Percentiles rank a stretch among this genome's conserved stretches.
These are phyloP conservation scores for Aegilops longissima DNA, from an alignment of 176 grass and related monocot species.

Conservation along the genomic window DNA sequence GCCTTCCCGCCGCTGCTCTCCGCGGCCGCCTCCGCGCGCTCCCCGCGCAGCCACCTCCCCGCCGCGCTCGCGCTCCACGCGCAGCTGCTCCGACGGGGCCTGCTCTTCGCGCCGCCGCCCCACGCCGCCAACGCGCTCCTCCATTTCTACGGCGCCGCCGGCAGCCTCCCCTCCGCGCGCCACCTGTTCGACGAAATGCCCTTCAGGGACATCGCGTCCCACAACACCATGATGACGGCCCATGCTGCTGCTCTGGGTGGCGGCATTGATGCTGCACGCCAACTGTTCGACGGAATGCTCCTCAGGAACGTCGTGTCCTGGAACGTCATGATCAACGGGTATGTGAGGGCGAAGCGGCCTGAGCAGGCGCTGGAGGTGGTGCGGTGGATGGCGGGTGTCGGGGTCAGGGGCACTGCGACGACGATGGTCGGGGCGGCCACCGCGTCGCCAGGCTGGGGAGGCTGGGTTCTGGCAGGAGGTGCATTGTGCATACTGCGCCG, in stretches of 20 bases:
- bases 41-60: conserved; percentile 15
- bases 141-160: conserved; percentile 43
- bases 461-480: conserved; percentile 45
- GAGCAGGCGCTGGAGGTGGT: conserved; percentile 44
- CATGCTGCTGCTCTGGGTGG: neutral
- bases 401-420: conserved; percentile 23
- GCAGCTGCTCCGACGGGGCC: conserved; percentile 45
- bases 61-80: conserved; percentile 34
- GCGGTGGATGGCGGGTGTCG: conserved; percentile 29
- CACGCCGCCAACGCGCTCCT: conserved; percentile 51
- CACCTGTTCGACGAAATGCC: conserved; percentile 59
- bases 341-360: conserved; percentile 31
- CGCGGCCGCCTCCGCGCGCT: neutral
- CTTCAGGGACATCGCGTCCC: conserved; percentile 41
- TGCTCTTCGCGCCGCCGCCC: conserved; percentile 38
- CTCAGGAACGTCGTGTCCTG: conserved; percentile 56
- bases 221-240: conserved; percentile 54
- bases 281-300: conserved; percentile 48
- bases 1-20: conserved; percentile 34
- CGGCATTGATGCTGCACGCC: conserved; percentile 21
- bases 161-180: conserved; percentile 17
- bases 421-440: conserved; percentile 46
- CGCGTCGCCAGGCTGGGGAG: conserved; percentile 35
- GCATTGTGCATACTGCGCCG: conserved; percentile 40
- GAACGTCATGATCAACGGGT: conserved; percentile 56